Base-by-base conservation (phyloP, 2,329 filamentous ascomycete species). In the Dactylellina leptospora region DNA sequence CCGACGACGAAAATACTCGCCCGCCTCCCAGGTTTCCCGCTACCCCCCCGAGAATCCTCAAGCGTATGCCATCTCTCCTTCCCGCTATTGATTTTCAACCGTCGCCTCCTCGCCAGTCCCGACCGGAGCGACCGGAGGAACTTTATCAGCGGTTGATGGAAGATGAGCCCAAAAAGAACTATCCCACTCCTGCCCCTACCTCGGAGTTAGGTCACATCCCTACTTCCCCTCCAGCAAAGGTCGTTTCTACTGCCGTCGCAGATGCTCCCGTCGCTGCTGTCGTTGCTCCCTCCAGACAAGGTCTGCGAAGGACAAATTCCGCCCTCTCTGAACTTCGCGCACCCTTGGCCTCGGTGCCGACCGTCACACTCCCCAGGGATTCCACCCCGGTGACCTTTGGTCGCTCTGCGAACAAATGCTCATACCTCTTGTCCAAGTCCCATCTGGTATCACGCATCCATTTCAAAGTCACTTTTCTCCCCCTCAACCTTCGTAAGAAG, bases 371-470 rank as follows among this genome's bases (percentile, higher is more conserved):
- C 16, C 88, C 88, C 60, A 89, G 88, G 75, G 91, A 90, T 80
- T 93, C 93, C 74, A 91, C 96, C 77, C 83, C 87, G 11, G 82
- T 96, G 30, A 85, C 90, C 73, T 95, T 99, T 89, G 95, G 95
- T 74, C 87, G 95, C 75, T 97, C 93, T 4, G 96, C 91, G 82
- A 93, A 92, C 80, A 96, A 93, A 11, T 96, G 92, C n/a, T 88
- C 97, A 78, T 95, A 93, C 80, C 93, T 97, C 81, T 85, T 99
- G 11, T 95, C 95, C 23, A 87, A 91, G 76, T 96, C 96, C 81
- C 90, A 92, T 48, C 86, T 96, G 70, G 92, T 99, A 74, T 97
- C 95, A 77, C 90, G 95, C 78, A 87, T 97, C 22, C 95, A 99
- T 79, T 90, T 97, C 80, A 90, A 91, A 81, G 93, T 92, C 74